phyloP scores from a whole-genome alignment of 768 basidiomycete species.

The Holtermanniella nyarrowii region DNA sequence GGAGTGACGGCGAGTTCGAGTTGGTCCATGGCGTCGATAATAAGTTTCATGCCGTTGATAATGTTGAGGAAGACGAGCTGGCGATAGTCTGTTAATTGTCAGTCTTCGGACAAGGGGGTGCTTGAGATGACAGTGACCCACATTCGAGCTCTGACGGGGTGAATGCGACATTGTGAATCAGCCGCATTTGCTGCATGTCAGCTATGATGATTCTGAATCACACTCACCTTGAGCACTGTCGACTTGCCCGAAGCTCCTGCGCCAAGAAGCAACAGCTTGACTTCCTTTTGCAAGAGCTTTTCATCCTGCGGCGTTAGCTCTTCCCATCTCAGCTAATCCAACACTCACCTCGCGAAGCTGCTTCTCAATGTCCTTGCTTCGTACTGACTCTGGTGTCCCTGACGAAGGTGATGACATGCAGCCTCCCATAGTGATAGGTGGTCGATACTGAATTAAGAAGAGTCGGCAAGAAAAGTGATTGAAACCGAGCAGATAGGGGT shows the following conservation, averaged over 20 bases:
- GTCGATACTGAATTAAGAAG: no score
- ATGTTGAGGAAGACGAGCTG: slow-evolving; percentile 91
- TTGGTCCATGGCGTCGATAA: slow-evolving; percentile 81
- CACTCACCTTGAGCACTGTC: slow-evolving; percentile 67
- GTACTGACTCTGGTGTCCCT: slow-evolving; percentile 54
- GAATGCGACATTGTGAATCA: slow-evolving; percentile 84
- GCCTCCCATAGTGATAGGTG: slow-evolving; percentile 53
- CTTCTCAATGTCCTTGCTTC: slow-evolving; percentile 59
- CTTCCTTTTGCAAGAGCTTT: slow-evolving; percentile 50
- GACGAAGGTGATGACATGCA: slow-evolving; percentile 59
- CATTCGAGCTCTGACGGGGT: slow-evolving; percentile 68
- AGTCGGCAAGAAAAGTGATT: no score
- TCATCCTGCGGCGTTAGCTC: slow-evolving; percentile 51
- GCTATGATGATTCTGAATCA: slow-evolving; percentile 1
- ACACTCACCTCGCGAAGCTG: slow-evolving; percentile 44
- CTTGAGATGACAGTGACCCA: slow-evolving; percentile 7
- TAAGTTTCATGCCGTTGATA: slow-evolving; percentile 67
- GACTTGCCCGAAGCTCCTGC: slow-evolving; percentile 92
- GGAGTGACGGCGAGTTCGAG: slow-evolving; percentile 66
- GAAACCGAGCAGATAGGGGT: no score
- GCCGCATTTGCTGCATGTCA: slow-evolving; percentile 73
- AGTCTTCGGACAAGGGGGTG: neutral
- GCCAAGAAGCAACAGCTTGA: slow-evolving; percentile 74
- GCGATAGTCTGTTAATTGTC: slow-evolving; percentile 41
- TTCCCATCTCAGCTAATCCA: neutral